phyloP scores from a whole-genome alignment of 768 basidiomycete species.

The Russula olivacea region DNA sequence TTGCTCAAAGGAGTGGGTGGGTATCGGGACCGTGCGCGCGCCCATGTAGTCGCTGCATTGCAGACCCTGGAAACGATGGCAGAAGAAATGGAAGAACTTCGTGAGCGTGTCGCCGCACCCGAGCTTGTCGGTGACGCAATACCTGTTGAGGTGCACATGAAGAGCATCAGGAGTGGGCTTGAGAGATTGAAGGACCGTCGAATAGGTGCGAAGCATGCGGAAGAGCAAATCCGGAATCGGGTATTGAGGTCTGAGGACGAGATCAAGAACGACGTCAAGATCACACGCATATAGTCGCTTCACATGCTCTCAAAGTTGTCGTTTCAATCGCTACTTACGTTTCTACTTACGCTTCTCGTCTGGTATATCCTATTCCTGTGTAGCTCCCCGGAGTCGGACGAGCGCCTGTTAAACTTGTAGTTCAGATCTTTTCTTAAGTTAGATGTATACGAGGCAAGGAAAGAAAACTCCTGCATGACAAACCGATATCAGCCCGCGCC shows the following conservation, averaged over 20 bases:
- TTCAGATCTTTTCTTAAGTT: background rate
- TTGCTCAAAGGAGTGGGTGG: constrained; percentile 50
- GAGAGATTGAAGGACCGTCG: constrained; percentile 57
- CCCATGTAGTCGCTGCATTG: constrained; percentile 60
- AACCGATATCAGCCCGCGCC: no score
- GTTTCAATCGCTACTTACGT: background rate
- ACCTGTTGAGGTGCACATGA: constrained; percentile 70
- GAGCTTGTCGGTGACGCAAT: constrained; percentile 53
- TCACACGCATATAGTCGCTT: background rate
- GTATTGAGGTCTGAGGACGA: constrained; percentile 1
- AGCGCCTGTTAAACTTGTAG: background rate
- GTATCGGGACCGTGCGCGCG: constrained; percentile 57
- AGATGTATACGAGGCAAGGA: background rate
- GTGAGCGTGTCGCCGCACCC: constrained; percentile 66
- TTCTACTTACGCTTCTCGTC: background rate
- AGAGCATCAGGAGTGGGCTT: constrained; percentile 60
- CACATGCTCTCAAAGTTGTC: background rate
- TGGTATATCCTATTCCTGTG: background rate
- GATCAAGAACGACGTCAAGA: background rate
- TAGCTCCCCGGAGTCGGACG: background rate
- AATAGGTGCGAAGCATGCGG: constrained; percentile 42
- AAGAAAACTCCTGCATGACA: background rate
- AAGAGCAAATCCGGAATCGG: constrained; percentile 37
- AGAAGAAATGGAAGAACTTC: constrained; percentile 70
- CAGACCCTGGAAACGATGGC: constrained; percentile 58